Evolutionary conservation across 768 basidiomycete genomes (phyloP).

Genomic region (Scleroderma citrinum): DNA sequence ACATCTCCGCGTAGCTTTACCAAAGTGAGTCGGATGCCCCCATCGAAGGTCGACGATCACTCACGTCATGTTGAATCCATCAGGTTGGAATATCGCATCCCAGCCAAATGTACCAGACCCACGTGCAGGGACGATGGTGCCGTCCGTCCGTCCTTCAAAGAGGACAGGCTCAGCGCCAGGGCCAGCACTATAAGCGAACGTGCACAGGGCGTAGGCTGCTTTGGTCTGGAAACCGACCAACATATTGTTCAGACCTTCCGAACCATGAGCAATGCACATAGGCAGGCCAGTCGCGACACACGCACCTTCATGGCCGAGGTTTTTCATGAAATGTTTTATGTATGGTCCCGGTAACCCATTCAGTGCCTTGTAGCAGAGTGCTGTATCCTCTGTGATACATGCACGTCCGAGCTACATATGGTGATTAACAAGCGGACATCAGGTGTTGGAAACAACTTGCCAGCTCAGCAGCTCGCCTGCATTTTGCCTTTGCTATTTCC

Average conservation of each 20-base stretch:
- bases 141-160: constrained; percentile 85
- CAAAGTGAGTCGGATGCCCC: neutral
- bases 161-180: constrained; percentile 74
- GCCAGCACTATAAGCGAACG: constrained; percentile 89
- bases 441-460: constrained; percentile 32
- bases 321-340: constrained; percentile 87
- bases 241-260: constrained; percentile 70
- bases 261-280: neutral
- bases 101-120: constrained; percentile 83
- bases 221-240: constrained; percentile 71
- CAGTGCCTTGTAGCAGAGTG: constrained; percentile 84
- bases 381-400: constrained; percentile 88
- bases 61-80: constrained; percentile 72
- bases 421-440: neutral
- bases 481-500: constrained; percentile 87
- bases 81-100: constrained; percentile 83
- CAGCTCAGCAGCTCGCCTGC: constrained; percentile 75
- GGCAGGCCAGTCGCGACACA: neutral
- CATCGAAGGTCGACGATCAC: constrained; percentile 7
- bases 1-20: constrained; percentile 64
- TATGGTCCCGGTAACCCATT: constrained; percentile 94
- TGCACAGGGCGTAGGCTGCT: constrained; percentile 87
- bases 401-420: constrained; percentile 41
- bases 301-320: constrained; percentile 78
- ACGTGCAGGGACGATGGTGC: constrained; percentile 81